These are phyloP conservation scores for Pythium guiyangense DNA, from an alignment of 352 stramenopile species.

Conservation along the genomic window DNA sequence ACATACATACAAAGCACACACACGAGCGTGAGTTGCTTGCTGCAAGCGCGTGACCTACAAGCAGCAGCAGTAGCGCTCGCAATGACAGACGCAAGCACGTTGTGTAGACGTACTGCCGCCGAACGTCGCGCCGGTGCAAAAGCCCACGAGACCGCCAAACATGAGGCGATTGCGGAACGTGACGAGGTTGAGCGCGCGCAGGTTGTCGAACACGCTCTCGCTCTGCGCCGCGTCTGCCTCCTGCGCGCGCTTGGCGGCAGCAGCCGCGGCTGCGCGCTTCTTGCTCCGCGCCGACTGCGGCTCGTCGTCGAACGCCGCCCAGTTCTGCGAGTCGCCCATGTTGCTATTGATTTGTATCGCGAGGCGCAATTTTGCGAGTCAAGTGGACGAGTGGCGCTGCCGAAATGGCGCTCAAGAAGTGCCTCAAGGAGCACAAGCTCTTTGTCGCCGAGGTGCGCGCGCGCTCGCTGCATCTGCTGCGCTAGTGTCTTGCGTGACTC, in stretches of 20 bases:
- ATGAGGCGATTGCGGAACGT: conserved; percentile 67
- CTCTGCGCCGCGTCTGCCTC: conserved; percentile 5
- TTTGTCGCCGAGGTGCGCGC: conserved; percentile 46
- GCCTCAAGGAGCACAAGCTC: conserved; percentile 61
- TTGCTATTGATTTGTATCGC: conserved; percentile 3
- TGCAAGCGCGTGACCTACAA: neutral
- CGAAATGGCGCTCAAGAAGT: conserved; percentile 52
- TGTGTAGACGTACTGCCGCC: conserved; percentile 37
- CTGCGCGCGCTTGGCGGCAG: conserved; percentile 5
- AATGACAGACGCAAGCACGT: neutral
- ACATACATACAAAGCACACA: neutral
- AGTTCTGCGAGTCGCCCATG: conserved; percentile 81
- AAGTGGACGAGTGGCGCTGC: neutral
- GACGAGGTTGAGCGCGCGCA: conserved; percentile 33
- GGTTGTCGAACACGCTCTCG: conserved; percentile 10
- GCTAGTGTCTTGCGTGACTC: neutral
- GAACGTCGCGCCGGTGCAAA: conserved; percentile 74
- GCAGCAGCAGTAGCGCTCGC: too few species aligned
- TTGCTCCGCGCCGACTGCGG: conserved; percentile 7
- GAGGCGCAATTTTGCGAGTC: neutral
- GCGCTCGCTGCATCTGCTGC: neutral
- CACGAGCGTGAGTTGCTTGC: too few species aligned
- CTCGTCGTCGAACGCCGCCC: conserved; percentile 70
- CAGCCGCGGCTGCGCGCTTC: neutral
- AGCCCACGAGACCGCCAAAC: conserved; percentile 74